phyloP scores from a whole-genome alignment of 345 rosid genomes.

The Eutrema heterophyllum region DNA sequence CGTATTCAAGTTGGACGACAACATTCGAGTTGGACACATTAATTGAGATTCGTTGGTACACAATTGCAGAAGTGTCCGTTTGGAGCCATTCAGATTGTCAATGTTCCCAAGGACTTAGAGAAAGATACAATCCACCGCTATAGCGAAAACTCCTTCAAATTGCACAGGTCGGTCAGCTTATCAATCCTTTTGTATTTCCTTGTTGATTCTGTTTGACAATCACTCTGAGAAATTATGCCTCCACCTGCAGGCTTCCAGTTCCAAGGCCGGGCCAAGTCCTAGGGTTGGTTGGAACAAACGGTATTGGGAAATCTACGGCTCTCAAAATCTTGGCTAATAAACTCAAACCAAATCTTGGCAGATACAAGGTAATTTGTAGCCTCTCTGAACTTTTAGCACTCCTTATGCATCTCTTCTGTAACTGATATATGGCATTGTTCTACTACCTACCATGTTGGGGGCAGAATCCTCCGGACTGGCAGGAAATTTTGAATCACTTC shows the following conservation, averaged over 20 bases:
- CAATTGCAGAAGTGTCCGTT: slow-evolving; percentile 86
- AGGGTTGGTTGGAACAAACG: slow-evolving; percentile 96
- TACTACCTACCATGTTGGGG: not conserved
- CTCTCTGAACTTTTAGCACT: not conserved
- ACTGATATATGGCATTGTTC: not conserved
- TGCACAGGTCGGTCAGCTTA: slow-evolving; percentile 74
- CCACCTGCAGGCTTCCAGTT: slow-evolving; percentile 61
- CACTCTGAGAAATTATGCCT: not conserved
- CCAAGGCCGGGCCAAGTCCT: slow-evolving; percentile 97
- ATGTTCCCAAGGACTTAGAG: slow-evolving; percentile 75
- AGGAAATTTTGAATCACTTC: not conserved
- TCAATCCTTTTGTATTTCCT: not conserved
- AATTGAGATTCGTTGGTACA: not conserved
- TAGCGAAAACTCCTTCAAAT: slow-evolving; percentile 70
- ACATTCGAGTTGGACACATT: not conserved
- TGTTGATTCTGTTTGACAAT: not conserved
- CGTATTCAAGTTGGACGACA: not conserved
- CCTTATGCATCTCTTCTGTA: not conserved
- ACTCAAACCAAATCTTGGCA: slow-evolving; percentile 87
- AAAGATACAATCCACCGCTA: slow-evolving; percentile 89
- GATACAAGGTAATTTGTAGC: slow-evolving; percentile 46
- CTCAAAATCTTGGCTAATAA: slow-evolving; percentile 82
- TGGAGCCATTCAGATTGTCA: slow-evolving; percentile 87
- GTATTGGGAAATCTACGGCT: slow-evolving; percentile 94
- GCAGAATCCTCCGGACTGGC: slow-evolving; percentile 48